Evolutionary conservation across 805 yeast genomes (phyloP), one percentile per base, ranked within the genome.

Genomic region (Metschnikowia continentalis): DNA sequence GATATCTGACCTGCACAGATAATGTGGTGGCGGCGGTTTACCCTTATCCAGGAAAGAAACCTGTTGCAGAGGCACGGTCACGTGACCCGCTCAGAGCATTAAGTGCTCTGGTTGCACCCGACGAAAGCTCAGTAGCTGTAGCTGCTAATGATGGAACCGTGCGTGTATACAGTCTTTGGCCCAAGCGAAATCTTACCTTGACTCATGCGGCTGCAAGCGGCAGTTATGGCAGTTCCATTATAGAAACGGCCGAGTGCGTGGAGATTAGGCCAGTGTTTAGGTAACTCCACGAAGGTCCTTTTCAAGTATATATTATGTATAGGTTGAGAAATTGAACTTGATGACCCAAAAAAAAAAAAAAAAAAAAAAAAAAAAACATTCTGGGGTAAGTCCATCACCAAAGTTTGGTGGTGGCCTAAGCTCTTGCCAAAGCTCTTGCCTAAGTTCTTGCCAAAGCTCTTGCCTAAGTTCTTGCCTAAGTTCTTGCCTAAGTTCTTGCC

Each of bases 91-190:
- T 82, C 26, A 73, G 96, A 55, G 83, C 84, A 0, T 63, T 90
- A 35, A 79, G 88, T 52, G 83, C 94, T 1, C 82, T 79, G 2
- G 52, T 76, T 6, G 84, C 95, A 0, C 90, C 90, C 6, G 86
- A 84, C 60, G 75, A 71, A 15, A 70, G 75, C 11, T 72, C 82
- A 1, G 69, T 90, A 0, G 86, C 92, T 52, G 81, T 87, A 1
- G 91, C 94, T 0, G 75, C 89, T 0, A 88, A 83, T 61, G 96
- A 90, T 65, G 85, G 83, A 54, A 84, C 94, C 0, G 79, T 90
- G 1, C 67, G 92, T 49, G 83, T 90, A 41, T 89, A 86, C 66
- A 77, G 82, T 46, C 56, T 90, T 6, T 90, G 96, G 96, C 69
- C 58, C 1, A 46, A 48, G 32, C 41, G 79, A 52, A 58, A 20